Evolutionary conservation across 1,284 basidiomycete genomes (phyloP).

Genomic region (Cronartium quercuum): DNA sequence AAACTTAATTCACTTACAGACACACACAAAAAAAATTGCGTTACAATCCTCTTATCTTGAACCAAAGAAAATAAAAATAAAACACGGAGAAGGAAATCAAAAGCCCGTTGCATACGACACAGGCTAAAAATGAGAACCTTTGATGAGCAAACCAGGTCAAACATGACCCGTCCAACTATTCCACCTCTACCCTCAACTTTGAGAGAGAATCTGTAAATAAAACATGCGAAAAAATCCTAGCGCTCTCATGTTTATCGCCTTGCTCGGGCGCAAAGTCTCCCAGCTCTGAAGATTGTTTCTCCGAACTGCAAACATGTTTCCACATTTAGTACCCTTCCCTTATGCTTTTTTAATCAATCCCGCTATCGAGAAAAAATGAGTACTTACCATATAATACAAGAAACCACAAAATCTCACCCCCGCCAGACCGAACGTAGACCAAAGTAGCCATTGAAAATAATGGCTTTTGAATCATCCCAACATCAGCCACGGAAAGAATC

Average conservation of each 20-base stretch:
- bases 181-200: no score
- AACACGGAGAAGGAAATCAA: neutral
- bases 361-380: neutral
- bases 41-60: no score
- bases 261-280: slow-evolving; percentile 29
- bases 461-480: neutral
- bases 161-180: neutral
- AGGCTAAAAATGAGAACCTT: neutral
- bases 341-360: neutral
- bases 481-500: neutral
- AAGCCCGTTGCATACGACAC: neutral
- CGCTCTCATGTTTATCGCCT: neutral
- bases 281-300: slow-evolving; percentile 25
- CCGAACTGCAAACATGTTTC: slow-evolving; percentile 9
- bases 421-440: slow-evolving; percentile 34
- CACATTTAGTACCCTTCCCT: neutral
- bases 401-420: slow-evolving; percentile 36
- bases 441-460: slow-evolving; percentile 36
- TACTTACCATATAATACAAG: slow-evolving; percentile 36
- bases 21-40: no score
- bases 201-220: neutral
- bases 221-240: neutral
- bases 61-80: neutral
- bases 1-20: no score
- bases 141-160: neutral